phyloP scores from a whole-genome alignment of 768 basidiomycete species.

The Amanita exitialis region DNA sequence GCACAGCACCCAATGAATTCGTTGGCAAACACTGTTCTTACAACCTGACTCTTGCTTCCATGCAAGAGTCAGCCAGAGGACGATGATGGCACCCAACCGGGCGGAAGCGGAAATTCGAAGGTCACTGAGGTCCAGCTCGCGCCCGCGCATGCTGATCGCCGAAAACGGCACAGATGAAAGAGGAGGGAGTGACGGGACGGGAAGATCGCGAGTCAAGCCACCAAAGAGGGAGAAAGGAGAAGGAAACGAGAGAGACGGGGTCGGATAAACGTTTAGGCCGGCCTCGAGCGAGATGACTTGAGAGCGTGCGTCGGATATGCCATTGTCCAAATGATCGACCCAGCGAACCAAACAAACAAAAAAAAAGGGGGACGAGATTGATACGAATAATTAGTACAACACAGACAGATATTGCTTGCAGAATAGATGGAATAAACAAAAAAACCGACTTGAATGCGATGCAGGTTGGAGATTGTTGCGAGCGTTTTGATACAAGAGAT shows the following conservation, averaged over 20 bases:
- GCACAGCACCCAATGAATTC: too few species aligned
- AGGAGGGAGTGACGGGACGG: background rate
- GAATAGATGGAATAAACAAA: constrained; percentile 6
- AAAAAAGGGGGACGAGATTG: background rate
- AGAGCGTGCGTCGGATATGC: too few species aligned
- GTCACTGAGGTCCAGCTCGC: background rate
- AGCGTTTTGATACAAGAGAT: background rate
- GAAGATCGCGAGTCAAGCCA: too few species aligned
- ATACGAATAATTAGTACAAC: constrained; percentile 5
- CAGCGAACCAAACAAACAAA: background rate
- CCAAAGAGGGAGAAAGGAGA: too few species aligned
- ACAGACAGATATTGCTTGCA: constrained; percentile 5
- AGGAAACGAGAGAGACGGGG: too few species aligned
- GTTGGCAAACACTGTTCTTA: constrained; percentile 12
- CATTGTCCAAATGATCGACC: too few species aligned
- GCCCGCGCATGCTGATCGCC: background rate
- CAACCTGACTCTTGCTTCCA: background rate
- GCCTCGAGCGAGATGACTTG: too few species aligned
- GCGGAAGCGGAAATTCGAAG: background rate
- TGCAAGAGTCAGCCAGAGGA: too few species aligned
- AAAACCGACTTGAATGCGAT: constrained; percentile 1
- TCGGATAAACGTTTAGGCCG: too few species aligned
- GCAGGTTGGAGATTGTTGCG: background rate
- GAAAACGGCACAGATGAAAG: background rate
- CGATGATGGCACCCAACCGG: too few species aligned